Evolutionary conservation across 805 yeast species (phyloP), one percentile per base, ranked within the genome.

Genomic region (Metschnikowia arizonensis): DNA sequence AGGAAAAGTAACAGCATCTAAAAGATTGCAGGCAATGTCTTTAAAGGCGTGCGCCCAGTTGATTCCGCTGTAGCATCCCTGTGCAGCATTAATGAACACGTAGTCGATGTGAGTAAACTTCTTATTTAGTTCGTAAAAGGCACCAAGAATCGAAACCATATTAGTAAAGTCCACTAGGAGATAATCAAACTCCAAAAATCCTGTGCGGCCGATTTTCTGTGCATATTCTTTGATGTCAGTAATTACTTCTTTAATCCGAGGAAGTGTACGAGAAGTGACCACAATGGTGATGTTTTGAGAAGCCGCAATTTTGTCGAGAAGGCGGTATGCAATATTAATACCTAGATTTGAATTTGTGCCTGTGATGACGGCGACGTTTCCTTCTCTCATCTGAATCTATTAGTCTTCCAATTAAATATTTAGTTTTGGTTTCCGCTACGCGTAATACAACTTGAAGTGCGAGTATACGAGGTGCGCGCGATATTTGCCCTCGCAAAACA

Each of bases 211-310:
- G 11, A 55, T 50, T 3, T 54, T 49, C 7, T 53, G 52, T 26
- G 62, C 58, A 60, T 73, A 75, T 6, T 64, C 58, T 48, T 80
- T 76, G 45, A 60, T 55, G 24, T 39, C 38, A 12, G 70, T 73
- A 40, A 91, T 86, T 18, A 83, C 83, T 50, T 85, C 88, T 46
- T 82, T 82, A 4, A 83, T 97, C 46, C 88, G 79, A 6, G 95
- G 89, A 38, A 91, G 72, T 0, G 96, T 87, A 54, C 99, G 74
- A 4, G 97, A 86, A 0, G 98, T 90, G 9, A 91, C 89, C 9
- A 93, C 81, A 8, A 93, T 69, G 1, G 97, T 89, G 39, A 93
- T 58, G 47, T 84, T 72, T 7, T 69, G 68, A 15, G 72, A 72
- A 1, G 68, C 61, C 5, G 84, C 81, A 3, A 79, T 62, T 33